Evolutionary conservation across 2,329 filamentous ascomycete species (phyloP).

Genomic region (Didymella segeticola): DNA sequence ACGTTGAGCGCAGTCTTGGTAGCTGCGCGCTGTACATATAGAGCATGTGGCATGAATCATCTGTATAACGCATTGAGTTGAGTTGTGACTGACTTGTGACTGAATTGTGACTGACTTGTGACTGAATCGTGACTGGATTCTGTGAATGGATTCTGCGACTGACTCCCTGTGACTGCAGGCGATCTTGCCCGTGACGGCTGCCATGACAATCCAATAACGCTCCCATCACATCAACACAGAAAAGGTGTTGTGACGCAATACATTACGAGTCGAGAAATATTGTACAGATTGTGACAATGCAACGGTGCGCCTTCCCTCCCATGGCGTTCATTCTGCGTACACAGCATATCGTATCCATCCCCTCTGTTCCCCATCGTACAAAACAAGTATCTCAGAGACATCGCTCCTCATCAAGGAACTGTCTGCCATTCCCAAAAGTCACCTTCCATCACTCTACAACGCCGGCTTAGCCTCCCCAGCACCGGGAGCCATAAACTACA

Average conservation of each 20-base stretch:
- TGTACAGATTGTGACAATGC: slow-evolving; percentile 31
- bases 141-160: no score
- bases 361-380: slow-evolving; percentile 23
- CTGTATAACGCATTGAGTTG: slow-evolving; percentile 20
- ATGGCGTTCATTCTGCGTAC: slow-evolving; percentile 18
- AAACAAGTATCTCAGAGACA: slow-evolving; percentile 33
- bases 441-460: slow-evolving; percentile 30
- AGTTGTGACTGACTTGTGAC: no score
- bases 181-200: no score
- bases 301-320: slow-evolving; percentile 14
- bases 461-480: slow-evolving; percentile 44
- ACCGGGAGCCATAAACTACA: slow-evolving; percentile 45
- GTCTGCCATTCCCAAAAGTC: no score
- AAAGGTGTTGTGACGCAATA: slow-evolving; percentile 24
- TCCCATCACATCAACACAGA: not conserved
- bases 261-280: slow-evolving; percentile 41
- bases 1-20: slow-evolving; percentile 13
- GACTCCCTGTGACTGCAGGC: no score
- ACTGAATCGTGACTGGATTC: no score
- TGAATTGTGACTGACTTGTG: no score
- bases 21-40: slow-evolving; percentile 43
- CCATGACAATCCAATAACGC: not conserved
- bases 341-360: slow-evolving; percentile 22
- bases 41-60: slow-evolving; percentile 29
- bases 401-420: no score